Evolutionary conservation across 129 eudicot species (phyloP).

Genomic region (Escallonia rubra): DNA sequence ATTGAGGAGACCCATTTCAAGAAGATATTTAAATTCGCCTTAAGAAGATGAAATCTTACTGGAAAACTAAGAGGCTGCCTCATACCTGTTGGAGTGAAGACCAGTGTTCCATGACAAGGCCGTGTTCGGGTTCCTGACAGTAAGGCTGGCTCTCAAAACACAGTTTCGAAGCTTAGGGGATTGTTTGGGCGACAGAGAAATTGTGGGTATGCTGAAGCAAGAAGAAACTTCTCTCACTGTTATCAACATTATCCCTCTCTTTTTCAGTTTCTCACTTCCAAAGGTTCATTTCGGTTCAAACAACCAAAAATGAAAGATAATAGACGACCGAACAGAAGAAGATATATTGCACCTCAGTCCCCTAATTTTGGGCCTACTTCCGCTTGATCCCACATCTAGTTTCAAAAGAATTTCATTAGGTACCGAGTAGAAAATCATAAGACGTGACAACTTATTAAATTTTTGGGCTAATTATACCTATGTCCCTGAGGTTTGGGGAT

Average conservation of each 20-base stretch:
- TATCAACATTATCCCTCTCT: conserved; percentile 29
- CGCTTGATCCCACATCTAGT: no score
- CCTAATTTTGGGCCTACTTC: no score
- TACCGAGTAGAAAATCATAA: no score
- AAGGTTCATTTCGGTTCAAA: no score
- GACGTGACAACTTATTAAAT: no score
- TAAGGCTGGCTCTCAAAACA: conserved; percentile 23
- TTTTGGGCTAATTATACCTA: no score
- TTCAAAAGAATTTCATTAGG: no score
- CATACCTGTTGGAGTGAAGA: conserved; percentile 12
- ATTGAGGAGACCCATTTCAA: background rate
- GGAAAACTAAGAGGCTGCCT: background rate
- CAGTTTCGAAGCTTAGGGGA: conserved; percentile 12
- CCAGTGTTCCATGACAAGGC: background rate
- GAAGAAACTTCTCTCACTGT: conserved; percentile 24
- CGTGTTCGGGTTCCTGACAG: conserved; percentile 1
- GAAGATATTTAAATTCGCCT: background rate
- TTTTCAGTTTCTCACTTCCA: background rate
- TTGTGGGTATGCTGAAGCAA: conserved; percentile 12
- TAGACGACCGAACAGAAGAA: no score
- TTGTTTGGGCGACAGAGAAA: conserved; percentile 7
- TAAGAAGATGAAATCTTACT: background rate
- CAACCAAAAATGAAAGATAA: no score
- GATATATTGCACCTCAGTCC: no score
- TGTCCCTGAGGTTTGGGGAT: no score